Evolutionary conservation across 2,329 filamentous ascomycete genomes (phyloP), one percentile per base, ranked within the genome.

Genomic region (Ceratocystis destructans): DNA sequence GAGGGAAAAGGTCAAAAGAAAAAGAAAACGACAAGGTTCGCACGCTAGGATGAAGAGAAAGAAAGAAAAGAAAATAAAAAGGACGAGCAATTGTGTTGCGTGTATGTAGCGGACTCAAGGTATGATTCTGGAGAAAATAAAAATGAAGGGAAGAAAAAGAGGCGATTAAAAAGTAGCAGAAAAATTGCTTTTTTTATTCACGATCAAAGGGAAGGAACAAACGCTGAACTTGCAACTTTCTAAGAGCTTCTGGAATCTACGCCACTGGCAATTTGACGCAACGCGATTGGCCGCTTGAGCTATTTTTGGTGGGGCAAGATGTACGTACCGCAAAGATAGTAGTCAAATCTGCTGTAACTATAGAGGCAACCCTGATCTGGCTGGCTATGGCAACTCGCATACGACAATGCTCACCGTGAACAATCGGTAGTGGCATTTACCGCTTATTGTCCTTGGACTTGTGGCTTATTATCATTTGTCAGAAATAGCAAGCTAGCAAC

Each of bases 171-270:
- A 46, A 33, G 50, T n/a, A 15, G 31, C 46, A 45, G 65, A 65
- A 61, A 62, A 50, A 63, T 55, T 44, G 61, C n/a, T 25, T 48
- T 33, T 17, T 57, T 31, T 31, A 15, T 31, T 62, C 37, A 59
- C 61, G 41, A 46, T 63, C 41, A 59, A 33, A 61, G 7, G 17
- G 37, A 53, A 62, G 55, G 55, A 59, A 10, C 28, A 28, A 33
- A 28, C 55, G 55, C 55, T 37, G 55, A 37, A 59, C 55, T 59
- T 69, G 69, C 69, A 59, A 59, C 55, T 59, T 69, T 69, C 69
- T 59, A 70, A 67, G 64, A 69, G 62, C 66, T 69, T 70, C 71
- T 72, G 69, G 70, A 72, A 67, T 64, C 64, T 41, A 33, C 66
- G 70, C 70, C 71, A 69, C n/a, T 59, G 55, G 55, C 25, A 59